These are phyloP conservation scores for Aureobasidium musti DNA, from an alignment of 2,329 filamentous ascomycete species.

Conservation along the genomic window DNA sequence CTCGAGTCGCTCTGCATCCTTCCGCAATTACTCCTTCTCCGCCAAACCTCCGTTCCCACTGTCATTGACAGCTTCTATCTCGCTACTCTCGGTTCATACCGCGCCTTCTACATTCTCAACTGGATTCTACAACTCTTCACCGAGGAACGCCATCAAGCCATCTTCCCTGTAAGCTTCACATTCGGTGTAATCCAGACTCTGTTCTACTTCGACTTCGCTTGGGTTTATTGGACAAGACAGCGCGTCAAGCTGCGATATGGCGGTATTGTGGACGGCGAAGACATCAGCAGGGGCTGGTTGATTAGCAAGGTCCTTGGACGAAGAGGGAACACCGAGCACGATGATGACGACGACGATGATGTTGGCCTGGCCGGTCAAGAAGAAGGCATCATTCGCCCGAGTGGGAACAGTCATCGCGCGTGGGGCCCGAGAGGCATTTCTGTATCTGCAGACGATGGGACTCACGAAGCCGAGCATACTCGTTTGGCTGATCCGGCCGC, in stretches of 20 bases:
- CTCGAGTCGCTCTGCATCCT: conserved; percentile 90
- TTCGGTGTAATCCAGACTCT: conserved; percentile 89
- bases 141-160: conserved; percentile 43
- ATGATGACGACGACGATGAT: conserved; percentile 49
- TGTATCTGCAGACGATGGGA: conserved; percentile 60
- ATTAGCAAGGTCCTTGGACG: conserved; percentile 74
- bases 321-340: conserved; percentile 41
- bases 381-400: conserved; percentile 37
- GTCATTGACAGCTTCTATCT: conserved; percentile 98
- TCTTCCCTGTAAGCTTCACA: conserved; percentile 70
- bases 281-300: conserved; percentile 82
- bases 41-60: conserved; percentile 92
- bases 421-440: conserved; percentile 63
- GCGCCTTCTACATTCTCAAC: conserved; percentile 85
- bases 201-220: conserved; percentile 90
- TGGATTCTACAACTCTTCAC: conserved; percentile 69
- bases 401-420: conserved; percentile 39
- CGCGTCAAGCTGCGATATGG: conserved; percentile 89
- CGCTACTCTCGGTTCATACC: conserved; percentile 81
- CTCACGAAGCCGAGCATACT: conserved; percentile 39
- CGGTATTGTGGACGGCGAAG: conserved; percentile 85
- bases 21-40: conserved; percentile 85
- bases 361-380: conserved; percentile 53
- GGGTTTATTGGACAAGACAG: conserved; percentile 94
- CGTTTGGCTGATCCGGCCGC: conserved; percentile 26